Conservation (phyloP, 306 rosid genomes). For the Begonia masoniana region DNA sequence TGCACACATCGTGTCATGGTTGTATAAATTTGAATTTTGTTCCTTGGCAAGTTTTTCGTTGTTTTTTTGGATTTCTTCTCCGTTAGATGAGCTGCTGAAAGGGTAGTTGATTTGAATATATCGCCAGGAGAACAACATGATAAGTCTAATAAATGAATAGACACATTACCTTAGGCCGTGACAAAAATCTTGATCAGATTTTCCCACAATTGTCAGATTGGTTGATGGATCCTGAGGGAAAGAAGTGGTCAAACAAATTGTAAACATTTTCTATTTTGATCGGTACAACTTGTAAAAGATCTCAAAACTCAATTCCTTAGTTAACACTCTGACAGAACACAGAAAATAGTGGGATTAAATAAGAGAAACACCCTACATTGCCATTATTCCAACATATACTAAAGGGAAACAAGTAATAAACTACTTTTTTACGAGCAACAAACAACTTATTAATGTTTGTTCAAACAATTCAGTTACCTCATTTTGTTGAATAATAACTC, state of each 20-base stretch:
- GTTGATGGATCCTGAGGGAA: conserved; percentile 32
- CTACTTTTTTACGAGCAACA: neutral
- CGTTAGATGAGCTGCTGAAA: conserved; percentile 33
- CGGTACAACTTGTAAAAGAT: neutral
- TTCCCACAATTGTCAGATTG: conserved; percentile 21
- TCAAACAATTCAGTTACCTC: conserved; percentile 32
- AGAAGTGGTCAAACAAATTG: conserved; percentile 4
- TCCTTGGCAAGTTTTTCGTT: conserved; percentile 11
- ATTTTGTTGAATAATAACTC: conserved; percentile 27
- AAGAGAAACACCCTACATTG: neutral
- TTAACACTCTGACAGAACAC: conserved; percentile 1
- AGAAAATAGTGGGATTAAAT: neutral
- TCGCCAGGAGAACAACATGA: neutral
- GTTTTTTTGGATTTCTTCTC: conserved; percentile 23
- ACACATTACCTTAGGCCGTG: neutral
- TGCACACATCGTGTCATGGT: conserved; percentile 22
- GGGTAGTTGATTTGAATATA: conserved; percentile 1
- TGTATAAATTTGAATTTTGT: conserved; percentile 13
- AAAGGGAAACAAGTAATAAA: too few relatives aligned
- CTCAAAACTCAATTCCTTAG: neutral
- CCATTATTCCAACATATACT: neutral
- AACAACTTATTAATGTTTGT: conserved; percentile 6
- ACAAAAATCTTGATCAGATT: conserved; percentile 19
- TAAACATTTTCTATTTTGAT: neutral
- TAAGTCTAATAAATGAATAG: conserved; percentile 19